Evolutionary conservation across 208 protist genomes (phyloP).

Genomic region (Trypanosoma vivax): DNA sequence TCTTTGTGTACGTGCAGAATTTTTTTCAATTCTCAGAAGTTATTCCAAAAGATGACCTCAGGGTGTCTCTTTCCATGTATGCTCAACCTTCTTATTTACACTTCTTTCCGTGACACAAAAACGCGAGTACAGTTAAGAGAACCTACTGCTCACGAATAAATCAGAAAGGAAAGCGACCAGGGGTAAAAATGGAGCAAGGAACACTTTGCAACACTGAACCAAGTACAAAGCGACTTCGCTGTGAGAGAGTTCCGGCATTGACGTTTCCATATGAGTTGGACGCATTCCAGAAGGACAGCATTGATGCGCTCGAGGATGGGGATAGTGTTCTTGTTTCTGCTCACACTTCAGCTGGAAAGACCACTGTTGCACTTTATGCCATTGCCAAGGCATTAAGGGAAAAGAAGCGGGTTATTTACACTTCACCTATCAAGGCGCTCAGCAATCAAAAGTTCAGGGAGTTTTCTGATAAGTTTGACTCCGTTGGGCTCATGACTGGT

Average conservation of each 20-base stretch:
- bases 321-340: constrained; percentile 99
- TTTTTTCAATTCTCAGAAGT: too few species aligned
- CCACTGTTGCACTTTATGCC: constrained; percentile 99
- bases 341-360: constrained; percentile 99
- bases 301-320: constrained; percentile 92
- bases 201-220: constrained; percentile 28
- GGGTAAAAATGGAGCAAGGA: constrained; percentile 5
- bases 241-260: constrained; percentile 79
- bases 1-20: too few species aligned
- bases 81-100: too few species aligned
- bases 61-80: too few species aligned
- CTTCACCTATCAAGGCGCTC: constrained; percentile 99
- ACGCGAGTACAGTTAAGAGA: too few species aligned
- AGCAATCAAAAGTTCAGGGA: constrained; percentile 99
- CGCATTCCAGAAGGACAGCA: constrained; percentile 92
- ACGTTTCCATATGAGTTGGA: constrained; percentile 95
- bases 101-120: too few species aligned
- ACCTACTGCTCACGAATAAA: too few species aligned
- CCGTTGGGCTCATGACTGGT: constrained; percentile 99
- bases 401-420: constrained; percentile 99
- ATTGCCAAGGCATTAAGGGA: constrained; percentile 97
- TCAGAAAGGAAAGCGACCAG: constrained; percentile 7
- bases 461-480: constrained; percentile 95
- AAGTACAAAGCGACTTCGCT: constrained; percentile 44
- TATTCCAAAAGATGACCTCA: too few species aligned